Percentiles rank a stretch among this genome's conserved stretches.
phyloP scores from a whole-genome alignment of 2,329 filamentous ascomycete genomes.

The Pyricularia grisea region DNA sequence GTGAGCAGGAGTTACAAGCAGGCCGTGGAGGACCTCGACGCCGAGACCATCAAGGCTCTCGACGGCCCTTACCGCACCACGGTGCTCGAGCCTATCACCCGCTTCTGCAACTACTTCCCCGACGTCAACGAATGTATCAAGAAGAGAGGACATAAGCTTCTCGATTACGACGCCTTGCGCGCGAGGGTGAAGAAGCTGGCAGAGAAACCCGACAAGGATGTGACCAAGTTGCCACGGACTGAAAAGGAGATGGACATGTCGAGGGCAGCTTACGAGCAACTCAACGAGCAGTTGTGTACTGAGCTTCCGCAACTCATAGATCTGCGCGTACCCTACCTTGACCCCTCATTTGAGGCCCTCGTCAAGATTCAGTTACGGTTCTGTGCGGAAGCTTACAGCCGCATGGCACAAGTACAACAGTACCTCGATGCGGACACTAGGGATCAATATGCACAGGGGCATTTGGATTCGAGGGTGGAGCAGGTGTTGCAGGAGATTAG shows the following conservation, averaged over 20 bases:
- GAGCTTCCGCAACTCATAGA: constrained; percentile 96
- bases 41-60: constrained; percentile 95
- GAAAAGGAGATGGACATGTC: constrained; percentile 97
- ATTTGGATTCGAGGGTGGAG: constrained; percentile 85
- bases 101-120: constrained; percentile 97
- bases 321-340: constrained; percentile 89
- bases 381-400: constrained; percentile 92
- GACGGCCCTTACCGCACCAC: constrained; percentile 93
- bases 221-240: constrained; percentile 86
- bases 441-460: constrained; percentile 90
- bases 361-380: constrained; percentile 98
- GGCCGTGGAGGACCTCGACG: constrained; percentile 93
- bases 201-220: constrained; percentile 96
- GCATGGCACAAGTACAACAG: constrained; percentile 99
- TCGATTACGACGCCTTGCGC: constrained; percentile 94
- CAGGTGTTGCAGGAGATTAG: constrained; percentile 95
- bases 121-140: constrained; percentile 99
- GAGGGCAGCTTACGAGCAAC: constrained; percentile 84
- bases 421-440: constrained; percentile 92
- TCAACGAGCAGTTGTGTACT: constrained; percentile 90
- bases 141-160: constrained; percentile 95
- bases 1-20: constrained; percentile 97
- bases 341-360: constrained; percentile 92
- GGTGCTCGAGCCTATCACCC: constrained; percentile 87
- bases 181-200: constrained; percentile 94